Base-by-base conservation (phyloP, 2,329 filamentous ascomycete species). In the Beauveria sp. region DNA sequence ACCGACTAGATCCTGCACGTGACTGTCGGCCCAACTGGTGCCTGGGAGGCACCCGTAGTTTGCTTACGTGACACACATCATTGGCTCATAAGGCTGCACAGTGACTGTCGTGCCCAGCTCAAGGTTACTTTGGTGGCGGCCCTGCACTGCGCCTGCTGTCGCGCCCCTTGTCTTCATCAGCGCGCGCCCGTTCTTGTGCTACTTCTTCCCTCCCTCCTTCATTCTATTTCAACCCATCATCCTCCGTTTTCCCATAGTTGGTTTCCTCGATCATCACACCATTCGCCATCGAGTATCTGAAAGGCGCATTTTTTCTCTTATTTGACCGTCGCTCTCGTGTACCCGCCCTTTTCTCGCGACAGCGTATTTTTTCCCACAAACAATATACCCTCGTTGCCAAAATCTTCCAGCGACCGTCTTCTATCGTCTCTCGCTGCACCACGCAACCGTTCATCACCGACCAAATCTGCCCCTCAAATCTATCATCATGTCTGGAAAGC, bases 401-500 rank as follows among this genome's bases (percentile, higher is more conserved):
- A 53, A 50, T 64, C 52, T 60, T 62, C 58, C 61, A 64, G 56
- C 61, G 43, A 51, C 44, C 26, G n/a, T 53, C 55, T 37, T 48
- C 55, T 48, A 55, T 30, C 44, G 50, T 60, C 44, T 63, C 46
- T 66, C 56, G 66, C 55, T 68, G 90, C 70, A 80, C 83, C 40
- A 78, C 22, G 20, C 44, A 20, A 14, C 37, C 26, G 10, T 46
- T 41, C 10, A 40, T 10, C 34, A 41, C 47, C 37, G 37, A 52
- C 48, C 56, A 18, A 30, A 24, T 10, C 12, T 43, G 6, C 52
- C 24, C 20, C 6, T 43, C 26, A 16, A 64, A 62, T 22, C 63
- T 65, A 64, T 71, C 76, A 88, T 69, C 68, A 96, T 96, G 92
- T 91, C 91, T 81, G 88, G 86, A 80, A 97, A 97, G 81, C 89